Base-by-base conservation (phyloP, 257 asterid species). In the Primulina eburnea region DNA sequence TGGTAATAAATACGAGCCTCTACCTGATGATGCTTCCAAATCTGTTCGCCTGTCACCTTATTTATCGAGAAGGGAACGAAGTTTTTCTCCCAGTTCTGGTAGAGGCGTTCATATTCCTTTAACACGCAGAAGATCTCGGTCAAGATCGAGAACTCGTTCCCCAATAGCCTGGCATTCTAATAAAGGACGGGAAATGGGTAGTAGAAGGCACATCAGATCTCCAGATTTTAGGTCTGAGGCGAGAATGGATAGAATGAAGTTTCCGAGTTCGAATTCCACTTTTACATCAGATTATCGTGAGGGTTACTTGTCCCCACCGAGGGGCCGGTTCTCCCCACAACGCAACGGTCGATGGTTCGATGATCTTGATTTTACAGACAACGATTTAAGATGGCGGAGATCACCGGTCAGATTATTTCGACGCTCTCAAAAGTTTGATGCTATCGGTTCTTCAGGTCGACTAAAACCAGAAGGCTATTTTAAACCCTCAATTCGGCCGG, bases 81-180 rank as follows among this genome's bases (percentile, higher is more conserved):
- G 83, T 64, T 76, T 84, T 71, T 86, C 96, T 30, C 88, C 89
- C 0, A 37, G 75, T 60, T 47, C 81, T n/a, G 82, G 71, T 67
- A 87, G 86, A 77, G 78, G 52, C 59, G 65, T 65, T 56, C 86
- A 70, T 50, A 71, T 74, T 59, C 33, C 75, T 32, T 34, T 68
- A 20, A 63, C 80, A 6, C 75, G 79, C n/a, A 82, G 86, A 75
- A 87, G 82, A 73, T 88, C 94, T 56, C 87, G 88, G 11, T 92
- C 96, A 26, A 83, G 94, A 82, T 90, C 98, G 6, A 84, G 95
- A 79, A 72, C 96, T 3, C 94, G 85, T n/a, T 87, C 98, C 32
- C 98, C 96, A 37, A 78, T 79, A 71, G 68, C 72, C 7, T 92
- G 96, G 97, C 87, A 77, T 30, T 68, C 86, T 16, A 85, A 79